Evolutionary conservation across 2,329 filamentous ascomycete genomes (phyloP).

Genomic region (Epichloe baconii): DNA sequence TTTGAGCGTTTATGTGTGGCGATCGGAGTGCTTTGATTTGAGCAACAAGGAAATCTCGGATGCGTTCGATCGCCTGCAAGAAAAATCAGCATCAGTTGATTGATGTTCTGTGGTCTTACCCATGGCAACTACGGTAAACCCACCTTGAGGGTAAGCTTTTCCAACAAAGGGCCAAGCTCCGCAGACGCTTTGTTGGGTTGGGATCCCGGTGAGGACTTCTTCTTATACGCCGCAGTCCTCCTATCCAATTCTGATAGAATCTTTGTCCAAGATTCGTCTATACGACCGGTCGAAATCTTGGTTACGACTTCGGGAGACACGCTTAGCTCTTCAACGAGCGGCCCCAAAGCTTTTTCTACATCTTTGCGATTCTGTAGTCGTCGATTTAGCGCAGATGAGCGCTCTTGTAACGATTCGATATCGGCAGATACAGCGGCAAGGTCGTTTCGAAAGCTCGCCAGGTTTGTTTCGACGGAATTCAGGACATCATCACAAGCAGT

Average conservation of each 20-base stretch:
- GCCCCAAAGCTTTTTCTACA: slow-evolving; percentile 76
- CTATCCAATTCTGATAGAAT: slow-evolving; percentile 74
- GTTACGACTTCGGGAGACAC: slow-evolving; percentile 73
- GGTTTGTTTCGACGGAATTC: slow-evolving; percentile 81
- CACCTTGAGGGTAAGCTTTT: slow-evolving; percentile 73
- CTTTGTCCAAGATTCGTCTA: slow-evolving; percentile 82
- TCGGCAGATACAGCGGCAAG: slow-evolving; percentile 85
- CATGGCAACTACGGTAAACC: neutral
- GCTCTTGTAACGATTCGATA: slow-evolving; percentile 82
- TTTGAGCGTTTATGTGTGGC: slow-evolving; percentile 91
- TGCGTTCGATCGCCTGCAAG: slow-evolving; percentile 68
- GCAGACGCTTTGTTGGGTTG: slow-evolving; percentile 60
- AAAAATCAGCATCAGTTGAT: slow-evolving; percentile 3
- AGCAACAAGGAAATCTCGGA: slow-evolving; percentile 84
- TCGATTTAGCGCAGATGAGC: slow-evolving; percentile 71
- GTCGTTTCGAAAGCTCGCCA: slow-evolving; percentile 87
- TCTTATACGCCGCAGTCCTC: slow-evolving; percentile 58
- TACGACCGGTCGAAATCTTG: slow-evolving; percentile 74
- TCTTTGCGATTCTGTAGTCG: slow-evolving; percentile 79
- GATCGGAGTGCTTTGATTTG: slow-evolving; percentile 91
- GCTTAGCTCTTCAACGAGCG: slow-evolving; percentile 83
- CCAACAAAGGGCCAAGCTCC: slow-evolving; percentile 73
- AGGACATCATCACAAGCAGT: slow-evolving; percentile 83
- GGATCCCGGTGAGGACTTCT: slow-evolving; percentile 42
- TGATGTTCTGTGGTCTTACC: neutral